These are phyloP conservation scores for Aphanomyces invadans DNA, from an alignment of 352 stramenopile species.

Conservation along the genomic window DNA sequence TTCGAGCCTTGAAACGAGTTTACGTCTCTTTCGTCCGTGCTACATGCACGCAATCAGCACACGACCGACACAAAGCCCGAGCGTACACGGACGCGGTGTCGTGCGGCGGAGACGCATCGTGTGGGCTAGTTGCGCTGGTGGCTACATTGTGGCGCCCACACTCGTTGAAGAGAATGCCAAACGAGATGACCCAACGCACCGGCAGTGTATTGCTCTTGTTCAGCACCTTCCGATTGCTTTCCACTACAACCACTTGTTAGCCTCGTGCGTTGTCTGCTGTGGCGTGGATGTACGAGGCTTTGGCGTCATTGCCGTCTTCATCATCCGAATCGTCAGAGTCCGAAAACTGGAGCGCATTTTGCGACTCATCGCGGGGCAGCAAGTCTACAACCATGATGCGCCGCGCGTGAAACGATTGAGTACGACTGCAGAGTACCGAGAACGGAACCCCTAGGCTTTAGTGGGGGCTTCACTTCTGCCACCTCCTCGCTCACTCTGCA, in stretches of 20 bases:
- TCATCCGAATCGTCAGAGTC: slow-evolving; percentile 28
- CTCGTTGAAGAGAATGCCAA: too few species aligned
- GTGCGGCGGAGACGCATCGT: too few species aligned
- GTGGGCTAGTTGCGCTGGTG: too few species aligned
- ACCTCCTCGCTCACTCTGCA: neutral
- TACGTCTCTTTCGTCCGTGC: neutral
- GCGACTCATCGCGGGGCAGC: slow-evolving; percentile 20
- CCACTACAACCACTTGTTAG: too few species aligned
- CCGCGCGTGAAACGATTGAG: too few species aligned
- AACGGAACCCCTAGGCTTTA: neutral
- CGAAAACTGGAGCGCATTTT: slow-evolving; percentile 11
- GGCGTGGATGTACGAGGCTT: slow-evolving; percentile 16
- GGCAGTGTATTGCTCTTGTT: neutral
- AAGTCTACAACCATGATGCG: neutral
- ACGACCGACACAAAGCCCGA: too few species aligned
- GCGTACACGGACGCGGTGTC: too few species aligned
- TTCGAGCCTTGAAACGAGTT: neutral
- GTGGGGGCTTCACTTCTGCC: neutral
- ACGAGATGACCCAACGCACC: too few species aligned
- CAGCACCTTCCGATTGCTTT: too few species aligned
- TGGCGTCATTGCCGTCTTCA: slow-evolving; percentile 22
- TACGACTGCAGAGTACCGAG: neutral
- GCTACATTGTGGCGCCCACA: too few species aligned
- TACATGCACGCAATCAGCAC: too few species aligned
- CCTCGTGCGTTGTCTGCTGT: neutral